These are phyloP conservation scores for Fusarium redolens DNA, from an alignment of 2,329 filamentous ascomycete species.

Conservation along the genomic window DNA sequence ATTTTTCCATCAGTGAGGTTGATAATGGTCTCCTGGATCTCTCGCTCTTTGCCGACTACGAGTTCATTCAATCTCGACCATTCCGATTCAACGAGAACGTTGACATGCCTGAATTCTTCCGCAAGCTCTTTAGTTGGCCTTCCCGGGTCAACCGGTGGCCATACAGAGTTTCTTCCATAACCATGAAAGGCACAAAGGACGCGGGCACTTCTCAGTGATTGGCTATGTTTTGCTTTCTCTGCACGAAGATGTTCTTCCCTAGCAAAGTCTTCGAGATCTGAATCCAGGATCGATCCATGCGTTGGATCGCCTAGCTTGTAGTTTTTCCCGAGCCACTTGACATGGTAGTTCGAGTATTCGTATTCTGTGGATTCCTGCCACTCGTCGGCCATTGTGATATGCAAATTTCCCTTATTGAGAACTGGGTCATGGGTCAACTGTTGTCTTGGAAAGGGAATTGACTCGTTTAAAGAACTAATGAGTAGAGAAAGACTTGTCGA, in stretches of 20 bases:
- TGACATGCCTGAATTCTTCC: not conserved
- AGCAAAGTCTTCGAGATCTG: not conserved
- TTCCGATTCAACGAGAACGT: not conserved
- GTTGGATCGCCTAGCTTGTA: not conserved
- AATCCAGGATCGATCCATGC: not conserved
- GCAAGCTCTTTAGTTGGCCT: not conserved
- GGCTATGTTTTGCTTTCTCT: not conserved
- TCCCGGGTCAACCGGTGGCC: conserved; percentile 32
- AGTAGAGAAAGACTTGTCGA: not conserved
- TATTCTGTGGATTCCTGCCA: not conserved
- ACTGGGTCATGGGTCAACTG: not conserved
- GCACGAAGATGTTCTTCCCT: not conserved
- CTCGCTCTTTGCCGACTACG: conserved; percentile 13
- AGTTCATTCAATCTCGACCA: conserved; percentile 13
- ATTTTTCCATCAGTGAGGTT: conserved; percentile 2
- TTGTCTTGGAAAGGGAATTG: not conserved
- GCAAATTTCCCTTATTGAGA: not conserved
- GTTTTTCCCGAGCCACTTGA: conserved; percentile 6
- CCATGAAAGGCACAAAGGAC: not conserved
- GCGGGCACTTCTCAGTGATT: not conserved
- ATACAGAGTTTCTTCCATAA: conserved; percentile 15
- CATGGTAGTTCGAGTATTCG: conserved; percentile 4
- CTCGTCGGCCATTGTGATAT: not conserved
- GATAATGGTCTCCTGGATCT: conserved; percentile 22
- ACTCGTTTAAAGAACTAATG: not conserved